Evolutionary conservation across 176 grass and related monocot genomes (phyloP).

Genomic region (Carex kokanica): DNA sequence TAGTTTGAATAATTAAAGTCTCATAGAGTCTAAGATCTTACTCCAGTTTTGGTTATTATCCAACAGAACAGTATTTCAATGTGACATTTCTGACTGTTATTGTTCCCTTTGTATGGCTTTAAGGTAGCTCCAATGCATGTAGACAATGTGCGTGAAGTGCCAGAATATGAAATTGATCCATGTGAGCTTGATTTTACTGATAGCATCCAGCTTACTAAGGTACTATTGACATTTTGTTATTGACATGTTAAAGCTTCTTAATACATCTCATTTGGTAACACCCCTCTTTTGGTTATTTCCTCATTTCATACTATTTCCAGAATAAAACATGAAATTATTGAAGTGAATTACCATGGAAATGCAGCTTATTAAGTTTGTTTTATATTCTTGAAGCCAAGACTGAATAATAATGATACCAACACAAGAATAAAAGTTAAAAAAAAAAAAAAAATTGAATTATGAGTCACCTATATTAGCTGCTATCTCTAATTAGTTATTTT

Average conservation of each 20-base stretch:
- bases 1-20: neutral
- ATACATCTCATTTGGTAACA: neutral
- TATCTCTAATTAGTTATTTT: neutral
- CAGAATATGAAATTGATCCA: slow-evolving; percentile 82
- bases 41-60: neutral
- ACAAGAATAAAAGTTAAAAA: neutral
- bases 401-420: neutral
- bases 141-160: slow-evolving; percentile 59
- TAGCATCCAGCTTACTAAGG: slow-evolving; percentile 65
- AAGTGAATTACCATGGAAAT: neutral
- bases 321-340: neutral
- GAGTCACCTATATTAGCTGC: neutral
- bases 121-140: slow-evolving; percentile 86
- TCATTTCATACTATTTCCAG: neutral
- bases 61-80: neutral
- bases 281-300: neutral
- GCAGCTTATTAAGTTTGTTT: slow-evolving; percentile 3
- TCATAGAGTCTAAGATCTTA: neutral
- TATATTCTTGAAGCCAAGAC: neutral
- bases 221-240: slow-evolving; percentile 18
- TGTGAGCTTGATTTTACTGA: slow-evolving; percentile 76
- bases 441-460: neutral
- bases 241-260: neutral
- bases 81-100: slow-evolving; percentile 4
- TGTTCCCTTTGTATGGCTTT: slow-evolving; percentile 33